A percentile compares a stretch with the other conserved stretches of the same genome.
These are phyloP conservation scores for Neurospora sp. DNA, from an alignment of 495 filamentous ascomycete genomes.

Conservation along the genomic window DNA sequence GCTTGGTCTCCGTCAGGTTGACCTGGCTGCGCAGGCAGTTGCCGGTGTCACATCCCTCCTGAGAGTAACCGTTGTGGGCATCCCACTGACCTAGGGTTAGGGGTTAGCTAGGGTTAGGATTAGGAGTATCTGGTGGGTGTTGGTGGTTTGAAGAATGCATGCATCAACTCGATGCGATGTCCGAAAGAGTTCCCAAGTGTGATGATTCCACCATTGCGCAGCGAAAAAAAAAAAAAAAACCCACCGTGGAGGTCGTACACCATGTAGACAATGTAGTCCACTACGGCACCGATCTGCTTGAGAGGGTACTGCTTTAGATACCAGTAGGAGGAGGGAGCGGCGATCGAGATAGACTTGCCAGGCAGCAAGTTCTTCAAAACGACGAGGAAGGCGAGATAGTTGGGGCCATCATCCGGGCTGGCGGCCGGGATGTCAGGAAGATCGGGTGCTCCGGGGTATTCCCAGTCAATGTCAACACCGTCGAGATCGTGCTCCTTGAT, in stretches of 20 bases:
- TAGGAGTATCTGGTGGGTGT: too few species aligned
- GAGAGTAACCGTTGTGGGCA: not conserved
- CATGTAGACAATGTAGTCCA: constrained; percentile 26
- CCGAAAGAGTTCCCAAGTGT: too few species aligned
- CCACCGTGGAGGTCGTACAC: too few species aligned
- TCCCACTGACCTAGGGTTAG: constrained; percentile 9
- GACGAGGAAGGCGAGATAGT: constrained; percentile 10
- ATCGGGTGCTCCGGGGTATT: constrained; percentile 26
- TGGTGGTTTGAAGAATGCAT: too few species aligned
- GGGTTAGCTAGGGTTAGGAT: too few species aligned
- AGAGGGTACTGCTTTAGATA: constrained; percentile 13
- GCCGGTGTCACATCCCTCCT: constrained; percentile 24
- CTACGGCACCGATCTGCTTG: constrained; percentile 3
- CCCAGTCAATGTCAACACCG: constrained; percentile 23
- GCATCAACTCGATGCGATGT: too few species aligned
- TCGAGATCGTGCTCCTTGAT: constrained; percentile 18
- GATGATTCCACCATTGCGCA: too few species aligned
- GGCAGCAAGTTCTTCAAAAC: constrained; percentile 4
- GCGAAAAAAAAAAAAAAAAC: too few species aligned
- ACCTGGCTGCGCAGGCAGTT: constrained; percentile 35
- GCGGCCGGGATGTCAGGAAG: constrained; percentile 15
- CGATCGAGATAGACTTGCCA: constrained; percentile 18
- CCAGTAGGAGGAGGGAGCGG: constrained; percentile 9
- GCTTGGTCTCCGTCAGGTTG: constrained; percentile 32
- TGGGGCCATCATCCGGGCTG: constrained; percentile 4